Base-by-base conservation (phyloP, 371 early-diverging fungal genomes). In the Sporodiniella umbellata region DNA sequence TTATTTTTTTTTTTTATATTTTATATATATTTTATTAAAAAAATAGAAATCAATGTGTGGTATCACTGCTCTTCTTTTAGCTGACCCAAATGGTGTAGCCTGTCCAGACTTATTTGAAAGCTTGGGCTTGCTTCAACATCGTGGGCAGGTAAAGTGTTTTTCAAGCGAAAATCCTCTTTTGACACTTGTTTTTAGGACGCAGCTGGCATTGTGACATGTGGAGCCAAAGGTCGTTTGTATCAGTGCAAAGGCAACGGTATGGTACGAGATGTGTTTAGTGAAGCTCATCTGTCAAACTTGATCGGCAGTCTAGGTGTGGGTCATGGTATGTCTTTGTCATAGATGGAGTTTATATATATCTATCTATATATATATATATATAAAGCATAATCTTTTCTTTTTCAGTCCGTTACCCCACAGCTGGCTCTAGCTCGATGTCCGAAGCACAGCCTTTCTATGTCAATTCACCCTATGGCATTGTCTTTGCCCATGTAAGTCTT, bases 391-490 rank as follows among this genome's bases (percentile, higher is more conserved):
- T 33, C 26, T 35, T 53, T 45, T 48, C 28, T 31, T 21, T 24
- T 30, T 43, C 61, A 94, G 98, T 94, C 33, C 87, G 98, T 39
- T 98, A 98, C 62, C 98, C 98, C 38, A 98, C 98, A 7, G 97
- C 96, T 17, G 98, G 98, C 7, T 83, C 93, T 8, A 91, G 92
- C 7, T 90, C 94, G 22, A 83, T 76, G 53, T 93, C 96, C 6
- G 97, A 97, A 74, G 96, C 97, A 18, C 97, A 98, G 75, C 98
- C 98, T 23, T 96, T 98, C 68, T 98, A 97, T 68, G 98, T 98
- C 66, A 98, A 98, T 81, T 87, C 90, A 56, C 98, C 98, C 33
- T 98, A 96, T 60, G 98, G 98, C 33, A 83, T 98, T 43, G 92
- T 87, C n/a, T 83, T 96, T 66, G 96, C 93, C 26, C 99, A 98